phyloP scores from a whole-genome alignment of 306 rosid species.

The Aeschynomene evenia region DNA sequence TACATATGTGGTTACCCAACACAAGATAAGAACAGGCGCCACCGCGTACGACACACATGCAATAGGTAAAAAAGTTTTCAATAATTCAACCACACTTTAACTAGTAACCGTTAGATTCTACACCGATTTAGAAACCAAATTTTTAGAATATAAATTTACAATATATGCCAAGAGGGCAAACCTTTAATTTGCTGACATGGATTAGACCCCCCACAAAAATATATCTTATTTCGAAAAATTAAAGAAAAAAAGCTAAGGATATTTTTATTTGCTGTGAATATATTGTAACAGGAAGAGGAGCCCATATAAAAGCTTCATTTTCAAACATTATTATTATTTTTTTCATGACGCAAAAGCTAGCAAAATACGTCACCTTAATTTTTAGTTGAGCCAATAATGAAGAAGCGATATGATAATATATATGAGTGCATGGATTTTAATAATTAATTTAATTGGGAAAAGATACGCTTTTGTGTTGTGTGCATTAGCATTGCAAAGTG shows the following conservation, averaged over 20 bases:
- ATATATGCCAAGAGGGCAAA: not conserved
- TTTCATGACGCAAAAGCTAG: slow-evolving; percentile 10
- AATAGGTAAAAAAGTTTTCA: not conserved
- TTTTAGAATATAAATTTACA: not conserved
- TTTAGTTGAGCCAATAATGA: slow-evolving; percentile 34
- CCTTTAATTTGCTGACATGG: not conserved
- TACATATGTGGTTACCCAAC: not conserved
- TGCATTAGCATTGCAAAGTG: slow-evolving; percentile 24
- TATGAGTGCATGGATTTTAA: slow-evolving; percentile 33
- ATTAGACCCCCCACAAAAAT: not conserved
- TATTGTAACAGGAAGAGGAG: not conserved
- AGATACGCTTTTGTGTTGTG: slow-evolving; percentile 10
- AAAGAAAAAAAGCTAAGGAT: slow-evolving; percentile 18
- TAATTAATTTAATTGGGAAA: slow-evolving; percentile 14
- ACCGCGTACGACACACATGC: not conserved
- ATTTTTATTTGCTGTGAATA: not conserved
- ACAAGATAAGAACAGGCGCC: not conserved
- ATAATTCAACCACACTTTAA: slow-evolving; percentile 3
- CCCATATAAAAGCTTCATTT: slow-evolving; percentile 11
- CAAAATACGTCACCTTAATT: not conserved
- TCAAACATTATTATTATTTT: slow-evolving; percentile 34
- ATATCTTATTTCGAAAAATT: not conserved
- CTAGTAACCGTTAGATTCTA: slow-evolving; percentile 1
- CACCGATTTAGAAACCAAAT: not conserved
- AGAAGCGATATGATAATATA: slow-evolving; percentile 28